Evolutionary conservation across 768 basidiomycete genomes (phyloP), one percentile per base, ranked within the genome.

Genomic region (Leccinum imitatum): DNA sequence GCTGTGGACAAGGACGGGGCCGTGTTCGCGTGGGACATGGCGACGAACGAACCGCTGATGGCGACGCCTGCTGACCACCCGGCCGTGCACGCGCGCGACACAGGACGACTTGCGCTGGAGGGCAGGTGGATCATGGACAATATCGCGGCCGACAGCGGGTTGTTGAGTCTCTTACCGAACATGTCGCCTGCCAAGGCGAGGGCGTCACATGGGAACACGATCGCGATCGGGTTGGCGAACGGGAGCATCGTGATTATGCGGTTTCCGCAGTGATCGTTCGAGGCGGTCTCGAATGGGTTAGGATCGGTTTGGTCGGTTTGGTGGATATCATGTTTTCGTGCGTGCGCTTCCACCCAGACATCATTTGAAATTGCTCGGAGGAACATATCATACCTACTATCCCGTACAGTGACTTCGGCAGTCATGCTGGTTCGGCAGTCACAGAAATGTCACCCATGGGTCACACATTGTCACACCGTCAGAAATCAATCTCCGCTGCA

Each of bases 151-250:
- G 37, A n/a, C 8, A 1, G 58, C 17, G 59, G 57, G 0, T 50
- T 23, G 31, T 5, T 72, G 60, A 55, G 63, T 31, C 44, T 73
- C 50, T 54, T 72, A 57, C 71, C 71, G 1, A 72, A 72, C 11
- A 72, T 72, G 71, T 67, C 71, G 17, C 69, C 65, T 0, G 61
- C 67, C 30, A 72, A 37, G 17, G 67, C 59, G 27, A 57, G 65
- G 44, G 64, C 67, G 21, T 72, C 71, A 10, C 46, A 57, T 7
- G 63, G 62, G n/a, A 55, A 65, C 31, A 65, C 31, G 14, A 62
- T 74, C 41, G 71, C 61, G 44, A 65, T 72, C 35, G 71, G 71
- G 19, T 52, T 72, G 48, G 71, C 65, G 14, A 72, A 70, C 14
- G 71, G 71, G 56, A 62, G 71, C 17, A 63, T 72, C 15, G 64